Evolutionary conservation across 106 monocot species (phyloP), one percentile per base, ranked within the genome.

Genomic region (Allium sativum): DNA sequence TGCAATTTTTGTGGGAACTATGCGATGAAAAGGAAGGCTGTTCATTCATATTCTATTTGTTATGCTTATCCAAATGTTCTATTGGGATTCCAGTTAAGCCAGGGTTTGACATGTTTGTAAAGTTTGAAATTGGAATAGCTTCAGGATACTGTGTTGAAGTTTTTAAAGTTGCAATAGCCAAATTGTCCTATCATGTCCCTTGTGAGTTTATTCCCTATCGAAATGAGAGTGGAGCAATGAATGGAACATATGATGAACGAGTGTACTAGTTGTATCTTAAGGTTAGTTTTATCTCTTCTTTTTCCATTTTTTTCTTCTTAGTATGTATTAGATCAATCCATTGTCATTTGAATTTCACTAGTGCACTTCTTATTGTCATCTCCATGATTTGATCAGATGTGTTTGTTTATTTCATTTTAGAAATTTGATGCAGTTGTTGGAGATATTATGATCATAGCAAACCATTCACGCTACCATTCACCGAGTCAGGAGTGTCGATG

Each of bases 181-280:
- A 42, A 44, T 48, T 93, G 12, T 63, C 76, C 19, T 88, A 88
- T 53, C 5, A 54, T 3, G 76, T 82, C 9, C 45, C 66, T 8
- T 79, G 69, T 56, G 46, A 68, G 0, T 93, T 73, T 44, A 2
- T 21, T 0, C n/a, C 55, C 11, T 93, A 55, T 54, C 67, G 50
- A 18, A 60, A 77, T 43, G 48, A 17, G 0, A 18, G 51, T 0
- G 80, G 81, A 17, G 4, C 55, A 4, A 86, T 52, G 22, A 84
- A 81, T 17, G 87, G 92, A 16, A 84, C 65, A 43, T 92, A 92
- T 48, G 73, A 86, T 56, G 75, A 86, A 8, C 91, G 86, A 65
- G 58, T 92, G 18, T 83, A 83, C 65, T 59, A 92, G 70, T 82
- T 92, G 17, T 88, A 77, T 65, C 71, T 72, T n/a, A 65, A 93